Evolutionary conservation across 495 filamentous ascomycete species (phyloP).

Genomic region (Penicillium ochrochloron): DNA sequence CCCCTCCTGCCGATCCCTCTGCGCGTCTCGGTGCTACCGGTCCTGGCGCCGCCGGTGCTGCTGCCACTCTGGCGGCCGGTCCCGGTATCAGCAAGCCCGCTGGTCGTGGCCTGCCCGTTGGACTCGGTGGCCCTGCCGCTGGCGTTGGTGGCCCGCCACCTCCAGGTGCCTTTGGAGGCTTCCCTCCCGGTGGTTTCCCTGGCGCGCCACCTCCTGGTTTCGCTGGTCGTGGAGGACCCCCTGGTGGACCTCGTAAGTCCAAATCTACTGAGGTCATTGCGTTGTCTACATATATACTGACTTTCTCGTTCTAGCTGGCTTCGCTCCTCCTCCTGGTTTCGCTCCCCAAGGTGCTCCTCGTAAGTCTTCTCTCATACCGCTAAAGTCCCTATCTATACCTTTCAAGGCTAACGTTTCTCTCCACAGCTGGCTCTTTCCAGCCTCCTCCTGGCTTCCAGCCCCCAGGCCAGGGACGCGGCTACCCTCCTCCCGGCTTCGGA

Average conservation of each 20-base stretch:
- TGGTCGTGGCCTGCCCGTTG: conserved; percentile 85
- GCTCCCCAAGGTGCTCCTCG: conserved; percentile 61
- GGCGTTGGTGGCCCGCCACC: conserved; percentile 84
- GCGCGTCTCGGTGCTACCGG: conserved; percentile 82
- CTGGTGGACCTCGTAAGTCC: conserved; percentile 65
- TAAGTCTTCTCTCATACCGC: conserved; percentile 43
- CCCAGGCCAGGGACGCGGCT: conserved; percentile 67
- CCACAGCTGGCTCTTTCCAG: conserved; percentile 62
- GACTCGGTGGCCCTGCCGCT: conserved; percentile 86
- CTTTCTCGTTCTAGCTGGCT: conserved; percentile 49
- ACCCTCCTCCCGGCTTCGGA: conserved; percentile 76
- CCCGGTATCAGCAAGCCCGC: conserved; percentile 91
- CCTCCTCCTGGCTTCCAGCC: conserved; percentile 74
- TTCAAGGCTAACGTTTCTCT: conserved; percentile 7
- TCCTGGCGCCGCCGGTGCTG: conserved; percentile 64
- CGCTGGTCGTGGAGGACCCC: conserved; percentile 71
- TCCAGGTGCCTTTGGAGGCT: conserved; percentile 59
- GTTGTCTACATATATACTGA: conserved; percentile 7
- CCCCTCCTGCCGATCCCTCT: conserved; percentile 93
- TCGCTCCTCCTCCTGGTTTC: conserved; percentile 70
- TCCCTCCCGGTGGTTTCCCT: conserved; percentile 69
- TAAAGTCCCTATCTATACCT: neutral
- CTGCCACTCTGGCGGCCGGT: conserved; percentile 74
- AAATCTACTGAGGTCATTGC: conserved; percentile 1
- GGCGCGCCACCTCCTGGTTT: conserved; percentile 76